Conservation (phyloP, 2,329 filamentous ascomycete genomes). For the Triangularia verruculosa region DNA sequence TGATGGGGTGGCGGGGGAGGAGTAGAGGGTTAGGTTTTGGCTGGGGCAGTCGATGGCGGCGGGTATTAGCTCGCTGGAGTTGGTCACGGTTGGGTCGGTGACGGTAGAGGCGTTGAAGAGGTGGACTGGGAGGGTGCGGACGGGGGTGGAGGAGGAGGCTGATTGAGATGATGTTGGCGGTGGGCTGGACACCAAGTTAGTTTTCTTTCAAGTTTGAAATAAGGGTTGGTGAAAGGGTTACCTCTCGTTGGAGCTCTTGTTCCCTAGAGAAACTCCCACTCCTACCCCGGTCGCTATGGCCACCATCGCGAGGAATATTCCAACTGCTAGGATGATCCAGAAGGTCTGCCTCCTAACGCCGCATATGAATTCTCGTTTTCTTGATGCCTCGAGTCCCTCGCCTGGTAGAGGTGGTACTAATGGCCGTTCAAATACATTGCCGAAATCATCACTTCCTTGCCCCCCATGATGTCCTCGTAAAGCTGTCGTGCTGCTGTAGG, state of each 20-base stretch:
- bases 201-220: not conserved
- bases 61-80: not conserved
- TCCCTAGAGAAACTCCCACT: constrained; percentile 27
- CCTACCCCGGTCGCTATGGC: constrained; percentile 35
- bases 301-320: constrained; percentile 30
- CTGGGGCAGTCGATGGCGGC: constrained; percentile 31
- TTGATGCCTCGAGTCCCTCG: not conserved
- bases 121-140: constrained; percentile 14
- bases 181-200: not conserved
- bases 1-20: constrained; percentile 7
- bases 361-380: constrained; percentile 25
- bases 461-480: not conserved
- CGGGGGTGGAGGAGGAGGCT: constrained; percentile 8
- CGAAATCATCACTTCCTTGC: constrained; percentile 4
- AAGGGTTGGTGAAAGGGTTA: not conserved
- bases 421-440: constrained; percentile 12
- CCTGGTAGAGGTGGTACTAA: constrained; percentile 4
- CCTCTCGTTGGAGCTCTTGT: constrained; percentile 11
- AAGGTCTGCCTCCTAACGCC: constrained; percentile 32
- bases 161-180: constrained; percentile 1
- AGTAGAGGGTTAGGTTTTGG: constrained; percentile 37
- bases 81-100: constrained; percentile 16
- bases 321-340: constrained; percentile 32
- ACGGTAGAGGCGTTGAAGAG: not conserved
- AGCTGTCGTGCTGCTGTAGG: constrained; percentile 1